These are phyloP conservation scores for Malus hybrid DNA, from an alignment of 331 rosid species.

Conservation along the genomic window DNA sequence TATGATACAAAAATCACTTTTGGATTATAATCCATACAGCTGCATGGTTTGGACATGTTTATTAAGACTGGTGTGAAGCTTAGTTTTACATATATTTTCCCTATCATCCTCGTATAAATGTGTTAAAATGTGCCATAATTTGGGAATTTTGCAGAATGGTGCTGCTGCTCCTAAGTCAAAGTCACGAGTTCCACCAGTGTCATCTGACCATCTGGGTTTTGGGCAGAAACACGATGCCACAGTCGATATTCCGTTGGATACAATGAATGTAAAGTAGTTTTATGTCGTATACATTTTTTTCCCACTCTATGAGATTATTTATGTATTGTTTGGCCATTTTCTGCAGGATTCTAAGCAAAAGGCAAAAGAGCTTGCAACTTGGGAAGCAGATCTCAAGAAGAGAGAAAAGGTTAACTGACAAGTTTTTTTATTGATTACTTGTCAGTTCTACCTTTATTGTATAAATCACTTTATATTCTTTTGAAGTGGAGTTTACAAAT, in stretches of 20 bases:
- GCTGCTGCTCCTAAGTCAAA: constrained; percentile 56
- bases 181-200: constrained; percentile 54
- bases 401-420: constrained; percentile 60
- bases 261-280: constrained; percentile 47
- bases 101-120: background rate
- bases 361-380: constrained; percentile 70
- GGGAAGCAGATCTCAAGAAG: constrained; percentile 89
- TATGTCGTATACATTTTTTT: background rate
- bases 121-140: background rate
- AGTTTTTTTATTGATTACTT: constrained; percentile 2
- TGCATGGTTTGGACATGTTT: background rate
- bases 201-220: constrained; percentile 62
- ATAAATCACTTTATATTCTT: background rate
- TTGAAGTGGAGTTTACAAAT: background rate
- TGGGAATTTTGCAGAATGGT: constrained; percentile 50
- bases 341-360: constrained; percentile 69
- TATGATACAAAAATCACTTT: background rate
- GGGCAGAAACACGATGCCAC: constrained; percentile 90
- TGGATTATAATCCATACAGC: background rate
- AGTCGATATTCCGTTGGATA: constrained; percentile 84
- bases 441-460: background rate
- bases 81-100: background rate
- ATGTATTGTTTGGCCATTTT: constrained; percentile 15
- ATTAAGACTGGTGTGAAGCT: background rate
- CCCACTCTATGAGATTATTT: constrained; percentile 11